These are phyloP conservation scores for Spinellus fusiger DNA, from an alignment of 192 early-diverging fungal genomes.

Conservation along the genomic window DNA sequence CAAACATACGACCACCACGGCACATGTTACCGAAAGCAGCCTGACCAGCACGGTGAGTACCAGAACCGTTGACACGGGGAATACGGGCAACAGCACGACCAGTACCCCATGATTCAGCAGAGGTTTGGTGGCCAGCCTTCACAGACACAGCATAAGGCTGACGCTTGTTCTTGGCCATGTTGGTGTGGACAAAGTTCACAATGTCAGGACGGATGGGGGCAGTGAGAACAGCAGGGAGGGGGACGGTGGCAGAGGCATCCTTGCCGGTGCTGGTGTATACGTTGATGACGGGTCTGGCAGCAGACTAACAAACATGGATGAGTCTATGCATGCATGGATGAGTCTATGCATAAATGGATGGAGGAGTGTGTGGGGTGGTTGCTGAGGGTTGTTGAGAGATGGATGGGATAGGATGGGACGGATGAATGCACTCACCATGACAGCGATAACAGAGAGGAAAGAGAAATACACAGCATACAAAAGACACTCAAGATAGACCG, in stretches of 20 bases:
- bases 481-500: no score
- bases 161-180: constrained; percentile 98
- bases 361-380: no score
- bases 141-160: constrained; percentile 93
- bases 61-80: constrained; percentile 92
- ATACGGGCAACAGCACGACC: constrained; percentile 99
- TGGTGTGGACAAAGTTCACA: constrained; percentile 93
- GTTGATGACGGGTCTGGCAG: constrained; percentile 83
- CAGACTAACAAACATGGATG: background rate
- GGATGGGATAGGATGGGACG: no score
- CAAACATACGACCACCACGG: constrained; percentile 98
- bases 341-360: no score
- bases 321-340: background rate
- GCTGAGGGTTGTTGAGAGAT: no score
- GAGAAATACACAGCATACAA: no score
- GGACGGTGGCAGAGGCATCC: constrained; percentile 65
- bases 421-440: no score
- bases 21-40: constrained; percentile 99
- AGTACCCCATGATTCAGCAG: constrained; percentile 96
- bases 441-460: no score
- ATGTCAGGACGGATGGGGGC: constrained; percentile 96
- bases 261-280: constrained; percentile 81
- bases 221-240: constrained; percentile 89
- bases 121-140: constrained; percentile 98
- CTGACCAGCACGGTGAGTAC: constrained; percentile 96